Percentiles rank a stretch among this genome's conserved stretches.
Conservation (phyloP, 306 rosid genomes). For the Pachyrhizus erosus region DNA sequence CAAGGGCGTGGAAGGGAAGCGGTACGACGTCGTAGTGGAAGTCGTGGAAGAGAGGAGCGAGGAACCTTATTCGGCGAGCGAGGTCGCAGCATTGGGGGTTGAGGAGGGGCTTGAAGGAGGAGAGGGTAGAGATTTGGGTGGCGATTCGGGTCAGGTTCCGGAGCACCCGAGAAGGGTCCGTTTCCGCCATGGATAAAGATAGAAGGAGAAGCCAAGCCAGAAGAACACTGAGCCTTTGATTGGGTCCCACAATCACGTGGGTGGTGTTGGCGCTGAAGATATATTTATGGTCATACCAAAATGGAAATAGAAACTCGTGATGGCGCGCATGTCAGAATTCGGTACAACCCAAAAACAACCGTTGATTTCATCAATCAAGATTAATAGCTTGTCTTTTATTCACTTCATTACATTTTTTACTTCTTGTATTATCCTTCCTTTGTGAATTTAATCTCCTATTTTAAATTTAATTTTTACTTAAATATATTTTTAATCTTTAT, state of each 20-base stretch:
- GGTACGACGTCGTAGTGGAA: constrained; percentile 24
- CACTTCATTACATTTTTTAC: no score
- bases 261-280: neutral
- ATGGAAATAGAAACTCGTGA: no score
- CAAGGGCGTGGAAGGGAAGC: neutral
- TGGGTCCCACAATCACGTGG: neutral
- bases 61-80: constrained; percentile 45
- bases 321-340: no score
- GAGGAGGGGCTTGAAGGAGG: constrained; percentile 37
- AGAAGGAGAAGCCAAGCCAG: neutral
- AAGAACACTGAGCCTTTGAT: no score
- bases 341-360: no score
- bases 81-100: constrained; percentile 48
- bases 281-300: no score
- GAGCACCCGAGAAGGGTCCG: neutral
- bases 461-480: no score
- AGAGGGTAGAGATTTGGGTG: constrained; percentile 37
- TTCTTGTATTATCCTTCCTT: no score
- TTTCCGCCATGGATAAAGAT: neutral
- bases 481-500: no score
- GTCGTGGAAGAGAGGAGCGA: constrained; percentile 47
- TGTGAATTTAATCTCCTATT: no score
- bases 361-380: no score
- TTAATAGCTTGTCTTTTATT: no score
- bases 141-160: constrained; percentile 19